Conservation (phyloP, 495 filamentous ascomycete genomes). For the Trichoderma orchidacearum region DNA sequence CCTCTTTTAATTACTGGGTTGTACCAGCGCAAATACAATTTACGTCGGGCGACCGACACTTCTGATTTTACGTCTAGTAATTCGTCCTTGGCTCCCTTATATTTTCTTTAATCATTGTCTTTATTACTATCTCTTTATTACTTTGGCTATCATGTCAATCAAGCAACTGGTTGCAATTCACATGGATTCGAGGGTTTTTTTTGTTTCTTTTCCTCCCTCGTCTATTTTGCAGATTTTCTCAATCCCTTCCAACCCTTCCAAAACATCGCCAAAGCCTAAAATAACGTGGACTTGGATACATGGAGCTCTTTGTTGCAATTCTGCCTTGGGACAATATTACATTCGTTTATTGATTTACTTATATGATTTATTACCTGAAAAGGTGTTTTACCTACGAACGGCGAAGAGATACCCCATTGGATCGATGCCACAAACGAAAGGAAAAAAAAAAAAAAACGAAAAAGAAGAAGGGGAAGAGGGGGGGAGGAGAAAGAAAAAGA, state of each 20-base stretch:
- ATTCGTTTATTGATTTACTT: not conserved
- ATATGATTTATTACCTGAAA: not conserved
- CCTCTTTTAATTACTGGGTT: conserved; percentile 4
- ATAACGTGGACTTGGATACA: not conserved
- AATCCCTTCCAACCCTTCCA: no score
- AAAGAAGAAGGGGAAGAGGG: not conserved
- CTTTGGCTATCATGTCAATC: not conserved
- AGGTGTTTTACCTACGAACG: not conserved
- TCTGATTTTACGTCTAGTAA: conserved; percentile 5
- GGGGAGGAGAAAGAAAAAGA: not conserved
- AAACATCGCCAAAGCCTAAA: not conserved
- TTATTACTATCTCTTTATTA: conserved; percentile 4
- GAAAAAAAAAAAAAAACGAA: not conserved
- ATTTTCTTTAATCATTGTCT: conserved; percentile 1
- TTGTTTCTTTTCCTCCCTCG: not conserved
- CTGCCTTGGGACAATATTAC: no score
- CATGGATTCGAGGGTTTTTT: not conserved
- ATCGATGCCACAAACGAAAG: not conserved
- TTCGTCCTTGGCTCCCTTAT: conserved; percentile 3
- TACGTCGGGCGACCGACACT: conserved; percentile 22
- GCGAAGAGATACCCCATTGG: not conserved
- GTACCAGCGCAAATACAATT: conserved; percentile 12
- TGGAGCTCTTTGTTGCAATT: not conserved
- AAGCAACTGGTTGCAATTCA: not conserved
- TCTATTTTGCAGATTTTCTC: not conserved